These are phyloP conservation scores for Talaromyces rugulosus DNA, from an alignment of 2,329 filamentous ascomycete species.

Conservation along the genomic window DNA sequence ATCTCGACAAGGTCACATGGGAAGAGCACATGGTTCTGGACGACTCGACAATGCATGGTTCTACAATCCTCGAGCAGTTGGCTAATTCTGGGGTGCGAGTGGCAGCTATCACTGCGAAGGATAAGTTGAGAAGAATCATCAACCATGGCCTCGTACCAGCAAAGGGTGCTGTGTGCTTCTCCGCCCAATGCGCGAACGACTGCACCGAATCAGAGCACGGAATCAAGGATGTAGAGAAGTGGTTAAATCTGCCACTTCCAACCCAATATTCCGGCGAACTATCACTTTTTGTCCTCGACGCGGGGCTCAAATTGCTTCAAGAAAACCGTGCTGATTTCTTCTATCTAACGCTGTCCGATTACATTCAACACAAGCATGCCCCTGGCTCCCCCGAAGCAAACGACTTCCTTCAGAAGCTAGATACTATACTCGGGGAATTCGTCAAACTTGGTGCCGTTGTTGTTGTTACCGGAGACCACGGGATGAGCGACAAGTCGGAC, in stretches of 20 bases:
- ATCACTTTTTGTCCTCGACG: slow-evolving; percentile 42
- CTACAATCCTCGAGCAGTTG: slow-evolving; percentile 41
- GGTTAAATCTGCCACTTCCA: slow-evolving; percentile 34
- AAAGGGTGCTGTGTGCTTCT: slow-evolving; percentile 36
- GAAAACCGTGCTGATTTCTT: slow-evolving; percentile 38
- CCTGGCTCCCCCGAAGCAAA: slow-evolving; percentile 35
- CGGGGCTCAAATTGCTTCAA: slow-evolving; percentile 39
- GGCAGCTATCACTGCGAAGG: slow-evolving; percentile 43
- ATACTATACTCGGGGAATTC: slow-evolving; percentile 29
- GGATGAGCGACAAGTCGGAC: slow-evolving; percentile 40
- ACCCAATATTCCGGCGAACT: slow-evolving; percentile 43
- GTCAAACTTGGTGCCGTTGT: slow-evolving; percentile 33
- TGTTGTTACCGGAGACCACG: slow-evolving; percentile 41
- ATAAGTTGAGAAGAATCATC: slow-evolving; percentile 43
- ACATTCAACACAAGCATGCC: slow-evolving; percentile 42
- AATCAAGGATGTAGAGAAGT: slow-evolving; percentile 31
- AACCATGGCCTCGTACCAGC: slow-evolving; percentile 26
- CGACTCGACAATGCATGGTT: slow-evolving; percentile 37
- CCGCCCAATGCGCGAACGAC: slow-evolving; percentile 28
- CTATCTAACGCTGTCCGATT: slow-evolving; percentile 44
- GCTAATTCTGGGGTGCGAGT: slow-evolving; percentile 36
- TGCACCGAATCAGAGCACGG: slow-evolving; percentile 33
- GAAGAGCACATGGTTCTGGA: slow-evolving; percentile 41
- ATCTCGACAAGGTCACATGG: slow-evolving; percentile 36
- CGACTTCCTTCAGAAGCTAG: slow-evolving; percentile 34